Evolutionary conservation across 805 yeast species (phyloP).

Genomic region (Nakazawaea anatomiae): DNA sequence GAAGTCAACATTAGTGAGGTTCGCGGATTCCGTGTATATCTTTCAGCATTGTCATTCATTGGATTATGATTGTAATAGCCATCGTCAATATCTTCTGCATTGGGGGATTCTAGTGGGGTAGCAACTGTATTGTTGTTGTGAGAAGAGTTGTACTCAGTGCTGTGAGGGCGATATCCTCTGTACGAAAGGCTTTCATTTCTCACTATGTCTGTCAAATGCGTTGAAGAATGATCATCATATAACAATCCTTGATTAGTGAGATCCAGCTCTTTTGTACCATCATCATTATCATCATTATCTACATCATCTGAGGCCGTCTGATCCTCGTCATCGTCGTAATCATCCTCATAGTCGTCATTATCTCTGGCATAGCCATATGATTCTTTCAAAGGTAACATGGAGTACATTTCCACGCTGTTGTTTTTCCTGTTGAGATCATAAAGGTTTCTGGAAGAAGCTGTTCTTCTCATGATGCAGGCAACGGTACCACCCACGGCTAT

Average conservation of each 20-base stretch:
- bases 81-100: constrained; percentile 5
- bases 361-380: constrained; percentile 14
- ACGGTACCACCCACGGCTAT: constrained; percentile 59
- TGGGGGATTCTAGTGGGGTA: not conserved
- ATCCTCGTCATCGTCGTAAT: not conserved
- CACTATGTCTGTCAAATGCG: constrained; percentile 5
- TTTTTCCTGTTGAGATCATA: constrained; percentile 14
- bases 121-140: not conserved
- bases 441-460: constrained; percentile 44
- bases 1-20: not conserved
- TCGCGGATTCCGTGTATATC: not conserved
- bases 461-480: constrained; percentile 68
- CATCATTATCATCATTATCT: constrained; percentile 4
- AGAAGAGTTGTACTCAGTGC: not conserved
- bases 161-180: constrained; percentile 2
- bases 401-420: constrained; percentile 5
- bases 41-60: constrained; percentile 1
- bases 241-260: constrained; percentile 1
- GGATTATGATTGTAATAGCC: constrained; percentile 9
- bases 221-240: constrained; percentile 3
- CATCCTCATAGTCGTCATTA: not conserved
- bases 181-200: constrained; percentile 1
- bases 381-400: constrained; percentile 8
- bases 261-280: constrained; percentile 1
- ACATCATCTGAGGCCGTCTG: not conserved